phyloP scores from a whole-genome alignment of 108 stramenopile species.

The Aurantiochytrium sp. region DNA sequence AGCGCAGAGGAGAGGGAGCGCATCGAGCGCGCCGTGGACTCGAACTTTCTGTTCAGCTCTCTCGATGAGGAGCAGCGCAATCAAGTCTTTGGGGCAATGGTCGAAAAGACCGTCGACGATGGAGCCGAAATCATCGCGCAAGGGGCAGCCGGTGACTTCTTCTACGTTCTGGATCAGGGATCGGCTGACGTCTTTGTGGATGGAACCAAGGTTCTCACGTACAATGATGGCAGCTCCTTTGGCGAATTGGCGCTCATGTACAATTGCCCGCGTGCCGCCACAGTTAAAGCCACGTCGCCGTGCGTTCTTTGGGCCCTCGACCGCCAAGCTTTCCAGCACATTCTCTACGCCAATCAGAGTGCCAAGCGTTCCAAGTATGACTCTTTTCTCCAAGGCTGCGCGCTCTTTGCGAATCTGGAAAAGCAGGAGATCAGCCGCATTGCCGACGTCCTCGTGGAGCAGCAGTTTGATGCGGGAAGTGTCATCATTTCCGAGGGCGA shows the following conservation, averaged over 20 bases:
- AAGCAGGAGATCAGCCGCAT: slow-evolving; percentile 25
- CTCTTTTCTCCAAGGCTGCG: slow-evolving; percentile 53
- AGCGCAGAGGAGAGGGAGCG: not conserved
- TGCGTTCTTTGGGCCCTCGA: slow-evolving; percentile 60
- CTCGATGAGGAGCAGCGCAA: slow-evolving; percentile 43
- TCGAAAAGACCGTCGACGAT: slow-evolving; percentile 28
- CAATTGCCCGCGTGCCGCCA: slow-evolving; percentile 81
- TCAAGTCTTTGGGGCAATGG: slow-evolving; percentile 62
- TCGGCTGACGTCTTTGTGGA: slow-evolving; percentile 58
- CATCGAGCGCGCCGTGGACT: not conserved
- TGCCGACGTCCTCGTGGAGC: slow-evolving; percentile 2
- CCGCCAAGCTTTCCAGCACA: slow-evolving; percentile 64
- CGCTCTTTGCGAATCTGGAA: slow-evolving; percentile 56
- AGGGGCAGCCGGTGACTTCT: slow-evolving; percentile 51
- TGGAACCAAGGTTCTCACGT: slow-evolving; percentile 61
- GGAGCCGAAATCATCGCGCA: slow-evolving; percentile 53
- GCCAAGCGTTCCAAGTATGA: slow-evolving; percentile 60
- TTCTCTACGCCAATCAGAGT: slow-evolving; percentile 53
- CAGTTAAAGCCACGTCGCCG: slow-evolving; percentile 50
- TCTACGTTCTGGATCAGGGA: slow-evolving; percentile 48
- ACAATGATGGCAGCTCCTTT: slow-evolving; percentile 60
- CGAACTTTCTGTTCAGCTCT: slow-evolving; percentile 48
- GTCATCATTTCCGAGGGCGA: not conserved
- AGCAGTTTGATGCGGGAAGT: not conserved
- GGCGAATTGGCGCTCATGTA: slow-evolving; percentile 88